Evolutionary conservation across 371 early-diverging fungal genomes (phyloP), one percentile per base, ranked within the genome.

Genomic region (Smittium mucronatum): DNA sequence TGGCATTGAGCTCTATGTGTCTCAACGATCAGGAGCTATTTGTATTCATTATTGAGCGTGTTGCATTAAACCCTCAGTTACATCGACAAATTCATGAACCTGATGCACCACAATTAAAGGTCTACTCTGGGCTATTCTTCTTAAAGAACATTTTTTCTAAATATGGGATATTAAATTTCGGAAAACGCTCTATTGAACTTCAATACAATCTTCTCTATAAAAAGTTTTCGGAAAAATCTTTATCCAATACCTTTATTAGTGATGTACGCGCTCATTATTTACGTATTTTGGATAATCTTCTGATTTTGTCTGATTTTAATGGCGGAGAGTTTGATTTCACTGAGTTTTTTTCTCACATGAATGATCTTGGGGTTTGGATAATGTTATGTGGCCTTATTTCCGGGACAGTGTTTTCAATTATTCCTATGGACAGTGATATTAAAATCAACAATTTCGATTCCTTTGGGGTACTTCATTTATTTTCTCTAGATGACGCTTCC

Each of bases 1-100:
- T 65, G 65, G 65, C 32, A 2, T n/a, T 65, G 34, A n/a, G 34
- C 11, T 26, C 8, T 33, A 65, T 65, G 65, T 2, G 65, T n/a
- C 33, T 65, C 16, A 35, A 65, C 16, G 21, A 33, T 30, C 65
- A 65, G 32, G 65, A 65, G 5, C n/a, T 65, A 35, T 65, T 65
- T 65, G 25, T 65, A 17, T 65, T 33, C 34, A 65, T 65, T 17
- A 8, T 21, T 33, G 65, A 65, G 32, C 30, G 65, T 2, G 33
- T 65, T 30, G 65, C 65, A 11, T 33, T 33, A n/a, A 30, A 65
- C n/a, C 65, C 65, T 17, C 25, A 33, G 32, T 65, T 33, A 11
- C 34, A 30, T 35, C 65, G 34, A 34, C 65, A 65, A 35, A 30
- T 33, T 25, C 25, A 2, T 28, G 65, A 65, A 25, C 21, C 34